These are phyloP conservation scores for Curvularia sp. DNA, from an alignment of 2,329 filamentous ascomycete species.

Conservation along the genomic window DNA sequence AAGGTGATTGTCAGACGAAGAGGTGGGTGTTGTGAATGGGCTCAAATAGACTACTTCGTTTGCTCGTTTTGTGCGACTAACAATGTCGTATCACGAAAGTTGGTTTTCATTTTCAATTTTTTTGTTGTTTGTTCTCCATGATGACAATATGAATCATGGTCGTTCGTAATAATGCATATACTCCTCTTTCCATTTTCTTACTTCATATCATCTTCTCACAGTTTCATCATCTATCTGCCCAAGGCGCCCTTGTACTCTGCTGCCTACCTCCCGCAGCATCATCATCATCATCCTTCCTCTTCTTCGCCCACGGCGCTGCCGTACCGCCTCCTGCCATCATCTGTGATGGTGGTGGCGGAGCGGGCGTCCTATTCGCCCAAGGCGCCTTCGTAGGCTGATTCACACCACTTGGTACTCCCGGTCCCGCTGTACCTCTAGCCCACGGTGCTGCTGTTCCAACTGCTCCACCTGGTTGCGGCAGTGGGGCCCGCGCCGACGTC, in stretches of 20 bases:
- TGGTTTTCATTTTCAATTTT: neutral
- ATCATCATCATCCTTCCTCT: neutral
- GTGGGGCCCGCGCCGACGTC: conserved; percentile 7
- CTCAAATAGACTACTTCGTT: neutral
- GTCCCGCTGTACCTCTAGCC: conserved; percentile 18
- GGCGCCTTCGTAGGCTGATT: conserved; percentile 47
- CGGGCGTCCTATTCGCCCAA: conserved; percentile 29
- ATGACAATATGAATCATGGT: neutral
- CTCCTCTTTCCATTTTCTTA: neutral
- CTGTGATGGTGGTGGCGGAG: conserved; percentile 24
- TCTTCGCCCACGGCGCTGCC: conserved; percentile 39
- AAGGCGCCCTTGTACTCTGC: conserved; percentile 34
- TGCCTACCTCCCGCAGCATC: conserved; percentile 9
- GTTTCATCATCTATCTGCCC: conserved; percentile 29
- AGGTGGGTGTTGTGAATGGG: neutral
- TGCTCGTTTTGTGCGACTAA: neutral
- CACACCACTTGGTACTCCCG: conserved; percentile 34
- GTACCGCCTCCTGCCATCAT: conserved; percentile 27
- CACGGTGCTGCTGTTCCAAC: conserved; percentile 37
- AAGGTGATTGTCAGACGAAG: neutral
- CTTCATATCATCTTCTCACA: too few relatives aligned
- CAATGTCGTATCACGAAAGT: neutral
- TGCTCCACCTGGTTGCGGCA: conserved; percentile 14
- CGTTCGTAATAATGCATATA: neutral
- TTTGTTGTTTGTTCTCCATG: neutral